phyloP scores from a whole-genome alignment of 176 grass and related monocot species.

The Rhynchospora breviuscula region DNA sequence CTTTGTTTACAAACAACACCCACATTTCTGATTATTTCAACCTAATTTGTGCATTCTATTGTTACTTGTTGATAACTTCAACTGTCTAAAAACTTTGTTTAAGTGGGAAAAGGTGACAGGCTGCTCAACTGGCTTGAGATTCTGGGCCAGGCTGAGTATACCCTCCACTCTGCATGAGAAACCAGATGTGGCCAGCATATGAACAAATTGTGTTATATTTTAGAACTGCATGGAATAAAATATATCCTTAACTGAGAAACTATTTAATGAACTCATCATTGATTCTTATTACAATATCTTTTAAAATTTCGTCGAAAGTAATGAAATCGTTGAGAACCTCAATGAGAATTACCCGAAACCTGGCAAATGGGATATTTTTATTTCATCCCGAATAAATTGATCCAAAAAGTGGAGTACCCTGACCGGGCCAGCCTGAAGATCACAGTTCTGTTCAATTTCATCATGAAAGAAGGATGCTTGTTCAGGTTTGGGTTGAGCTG shows the following conservation, averaged over 20 bases:
- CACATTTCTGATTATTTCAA: neutral
- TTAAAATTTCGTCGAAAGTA: neutral
- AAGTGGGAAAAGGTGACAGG: neutral
- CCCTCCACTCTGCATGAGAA: neutral
- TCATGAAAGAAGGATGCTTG: neutral
- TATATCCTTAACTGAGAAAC: neutral
- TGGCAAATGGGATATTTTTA: neutral
- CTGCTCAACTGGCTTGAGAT: neutral
- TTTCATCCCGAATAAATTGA: neutral
- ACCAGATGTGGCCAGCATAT: neutral
- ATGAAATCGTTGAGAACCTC: no score
- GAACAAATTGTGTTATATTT: neutral
- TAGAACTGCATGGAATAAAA: neutral
- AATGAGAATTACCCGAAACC: no score
- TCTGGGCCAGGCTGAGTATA: neutral
- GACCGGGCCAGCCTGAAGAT: neutral
- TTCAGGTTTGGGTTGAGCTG: neutral
- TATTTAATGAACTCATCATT: neutral
- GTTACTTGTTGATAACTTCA: neutral
- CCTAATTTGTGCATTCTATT: neutral
- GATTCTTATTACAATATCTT: neutral
- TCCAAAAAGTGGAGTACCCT: neutral
- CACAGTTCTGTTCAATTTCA: neutral
- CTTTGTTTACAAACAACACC: neutral
- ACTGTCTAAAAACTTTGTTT: neutral